Evolutionary conservation across 768 basidiomycete species (phyloP).

Genomic region (Tephrocybe sp.): DNA sequence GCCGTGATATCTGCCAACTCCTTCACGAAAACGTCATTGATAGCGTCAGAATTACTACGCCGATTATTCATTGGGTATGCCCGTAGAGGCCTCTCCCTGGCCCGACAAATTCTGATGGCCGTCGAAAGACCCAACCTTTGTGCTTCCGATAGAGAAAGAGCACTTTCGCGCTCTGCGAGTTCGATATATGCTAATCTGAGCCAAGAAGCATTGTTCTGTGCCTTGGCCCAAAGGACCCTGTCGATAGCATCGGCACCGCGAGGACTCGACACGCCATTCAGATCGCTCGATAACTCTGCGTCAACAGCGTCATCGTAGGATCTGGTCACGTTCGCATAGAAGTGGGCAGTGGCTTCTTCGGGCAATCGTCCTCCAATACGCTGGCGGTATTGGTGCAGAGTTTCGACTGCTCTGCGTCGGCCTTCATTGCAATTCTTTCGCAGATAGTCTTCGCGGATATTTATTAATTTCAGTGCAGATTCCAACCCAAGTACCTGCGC

Average conservation of each 20-base stretch:
- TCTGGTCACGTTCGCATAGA: background rate
- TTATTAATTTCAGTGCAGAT: background rate
- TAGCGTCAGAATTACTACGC: background rate
- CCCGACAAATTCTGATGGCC: background rate
- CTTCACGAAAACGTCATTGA: background rate
- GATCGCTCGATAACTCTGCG: background rate
- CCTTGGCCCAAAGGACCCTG: conserved; percentile 4
- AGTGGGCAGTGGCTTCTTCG: no score
- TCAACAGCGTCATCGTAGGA: background rate
- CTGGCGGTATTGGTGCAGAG: no score
- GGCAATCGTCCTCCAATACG: no score
- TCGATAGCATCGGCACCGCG: background rate
- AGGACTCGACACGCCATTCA: background rate
- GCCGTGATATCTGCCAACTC: background rate
- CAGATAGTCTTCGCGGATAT: background rate
- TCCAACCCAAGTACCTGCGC: conserved; percentile 4
- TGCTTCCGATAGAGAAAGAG: conserved; percentile 3
- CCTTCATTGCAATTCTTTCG: background rate
- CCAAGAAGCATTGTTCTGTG: background rate
- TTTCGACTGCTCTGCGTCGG: no score
- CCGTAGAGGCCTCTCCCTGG: background rate
- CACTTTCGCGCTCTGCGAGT: background rate
- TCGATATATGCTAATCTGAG: conserved; percentile 7
- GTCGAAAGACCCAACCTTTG: conserved; percentile 1
- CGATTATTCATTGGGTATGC: background rate